Percentiles rank a stretch among this genome's conserved stretches.
These are phyloP conservation scores for Auricularia sp. DNA, from an alignment of 768 basidiomycete genomes.

Conservation along the genomic window DNA sequence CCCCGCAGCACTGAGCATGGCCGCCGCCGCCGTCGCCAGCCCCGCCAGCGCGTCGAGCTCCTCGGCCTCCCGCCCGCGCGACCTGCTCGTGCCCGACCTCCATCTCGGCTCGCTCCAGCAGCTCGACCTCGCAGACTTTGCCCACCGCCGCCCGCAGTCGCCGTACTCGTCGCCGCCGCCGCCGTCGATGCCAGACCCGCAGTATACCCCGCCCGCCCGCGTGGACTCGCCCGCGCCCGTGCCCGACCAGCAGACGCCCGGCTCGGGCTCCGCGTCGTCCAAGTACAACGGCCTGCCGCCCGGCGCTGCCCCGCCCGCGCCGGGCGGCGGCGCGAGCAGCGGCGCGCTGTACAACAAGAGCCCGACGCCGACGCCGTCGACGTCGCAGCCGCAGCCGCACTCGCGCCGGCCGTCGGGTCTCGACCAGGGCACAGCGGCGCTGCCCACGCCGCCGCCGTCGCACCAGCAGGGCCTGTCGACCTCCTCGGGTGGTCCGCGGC, in stretches of 20 bases:
- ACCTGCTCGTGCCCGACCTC: neutral
- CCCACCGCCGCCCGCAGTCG: neutral
- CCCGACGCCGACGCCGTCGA: neutral
- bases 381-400: neutral
- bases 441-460: neutral
- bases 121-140: neutral
- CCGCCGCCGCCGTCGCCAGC: neutral
- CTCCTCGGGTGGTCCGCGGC: neutral
- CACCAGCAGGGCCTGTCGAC: neutral
- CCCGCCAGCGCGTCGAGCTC: neutral
- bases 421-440: neutral
- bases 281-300: neutral
- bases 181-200: neutral
- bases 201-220: neutral
- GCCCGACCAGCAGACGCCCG: neutral
- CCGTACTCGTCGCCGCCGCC: neutral
- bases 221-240: neutral
- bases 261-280: neutral
- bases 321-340: neutral
- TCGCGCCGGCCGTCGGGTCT: neutral
- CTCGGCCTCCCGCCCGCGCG: neutral
- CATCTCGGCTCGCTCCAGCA: constrained; percentile 1
- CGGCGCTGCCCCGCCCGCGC: neutral
- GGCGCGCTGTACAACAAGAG: neutral
- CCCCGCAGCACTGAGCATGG: neutral